phyloP scores from a whole-genome alignment of 805 yeast species.

The Hanseniaspora singularis region DNA sequence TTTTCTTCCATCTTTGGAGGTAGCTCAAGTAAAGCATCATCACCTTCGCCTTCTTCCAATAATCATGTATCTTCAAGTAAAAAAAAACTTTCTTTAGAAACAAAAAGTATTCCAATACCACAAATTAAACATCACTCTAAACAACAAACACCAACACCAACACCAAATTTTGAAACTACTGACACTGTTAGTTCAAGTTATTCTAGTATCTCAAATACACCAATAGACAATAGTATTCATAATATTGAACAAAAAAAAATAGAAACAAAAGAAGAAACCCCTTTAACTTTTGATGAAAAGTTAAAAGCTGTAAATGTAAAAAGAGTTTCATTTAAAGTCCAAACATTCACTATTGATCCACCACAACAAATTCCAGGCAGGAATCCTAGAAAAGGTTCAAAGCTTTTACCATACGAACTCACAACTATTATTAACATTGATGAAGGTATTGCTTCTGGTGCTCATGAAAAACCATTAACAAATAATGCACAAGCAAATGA shows the following conservation, averaged over 20 bases:
- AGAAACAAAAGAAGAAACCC: background rate
- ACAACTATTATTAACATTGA: conserved; percentile 52
- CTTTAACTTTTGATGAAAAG: conserved; percentile 1
- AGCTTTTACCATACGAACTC: conserved; percentile 53
- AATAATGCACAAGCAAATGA: conserved; percentile 26
- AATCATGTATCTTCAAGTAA: no score
- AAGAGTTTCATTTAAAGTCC: conserved; percentile 68
- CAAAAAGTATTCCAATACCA: no score
- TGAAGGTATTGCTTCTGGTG: conserved; percentile 48
- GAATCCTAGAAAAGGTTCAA: conserved; percentile 69
- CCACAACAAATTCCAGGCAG: conserved; percentile 91
- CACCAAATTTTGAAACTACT: no score
- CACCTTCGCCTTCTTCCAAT: no score
- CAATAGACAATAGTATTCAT: no score
- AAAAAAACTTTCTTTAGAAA: conserved; percentile 1
- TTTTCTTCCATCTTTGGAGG: conserved; percentile 10
- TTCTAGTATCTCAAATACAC: no score
- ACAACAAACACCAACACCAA: no score
- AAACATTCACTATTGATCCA: conserved; percentile 64
- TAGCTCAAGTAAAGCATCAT: background rate
- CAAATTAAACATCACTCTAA: no score
- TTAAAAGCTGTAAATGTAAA: conserved; percentile 24
- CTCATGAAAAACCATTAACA: conserved; percentile 28
- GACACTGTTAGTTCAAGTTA: no score
- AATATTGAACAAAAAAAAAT: no score